Conservation (phyloP, 1,139 yeast species). For the Candida sp. region DNA sequence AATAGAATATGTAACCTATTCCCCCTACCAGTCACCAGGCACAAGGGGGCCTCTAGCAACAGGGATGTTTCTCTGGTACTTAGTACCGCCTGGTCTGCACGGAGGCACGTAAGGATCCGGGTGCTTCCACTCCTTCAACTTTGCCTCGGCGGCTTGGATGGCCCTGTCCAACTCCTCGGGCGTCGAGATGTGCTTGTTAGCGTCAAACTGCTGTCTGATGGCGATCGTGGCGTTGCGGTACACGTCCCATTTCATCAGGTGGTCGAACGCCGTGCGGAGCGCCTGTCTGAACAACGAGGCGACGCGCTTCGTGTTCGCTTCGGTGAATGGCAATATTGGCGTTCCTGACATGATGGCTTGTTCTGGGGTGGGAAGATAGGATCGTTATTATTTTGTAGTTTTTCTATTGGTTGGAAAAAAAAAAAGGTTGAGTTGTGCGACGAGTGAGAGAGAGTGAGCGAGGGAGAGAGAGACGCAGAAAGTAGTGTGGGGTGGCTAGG, state of each 20-base stretch:
- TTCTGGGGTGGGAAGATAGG: neutral
- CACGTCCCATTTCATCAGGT: slow-evolving; percentile 74
- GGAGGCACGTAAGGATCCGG: slow-evolving; percentile 93
- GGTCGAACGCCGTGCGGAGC: slow-evolving; percentile 72
- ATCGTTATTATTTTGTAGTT: neutral
- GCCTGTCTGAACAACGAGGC: slow-evolving; percentile 74
- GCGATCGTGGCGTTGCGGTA: slow-evolving; percentile 75
- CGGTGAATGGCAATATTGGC: slow-evolving; percentile 59
- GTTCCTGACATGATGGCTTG: slow-evolving; percentile 26
- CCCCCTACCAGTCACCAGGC: slow-evolving; percentile 51
- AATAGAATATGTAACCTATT: neutral
- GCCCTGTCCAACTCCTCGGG: slow-evolving; percentile 57
- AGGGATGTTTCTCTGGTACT: slow-evolving; percentile 81
- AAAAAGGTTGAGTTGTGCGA: neutral
- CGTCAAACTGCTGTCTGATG: slow-evolving; percentile 76
- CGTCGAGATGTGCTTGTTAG: slow-evolving; percentile 63
- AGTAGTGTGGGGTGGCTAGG: no score
- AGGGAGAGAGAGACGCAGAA: no score
- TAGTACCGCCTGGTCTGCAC: slow-evolving; percentile 89
- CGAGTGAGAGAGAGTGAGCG: neutral
- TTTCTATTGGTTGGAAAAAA: slow-evolving; percentile 2
- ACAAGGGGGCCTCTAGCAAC: slow-evolving; percentile 41
- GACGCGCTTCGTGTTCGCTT: slow-evolving; percentile 69
- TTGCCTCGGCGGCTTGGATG: slow-evolving; percentile 48
- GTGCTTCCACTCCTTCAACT: slow-evolving; percentile 68